Evolutionary conservation across 441 rosid genomes (phyloP), one percentile per base, ranked within the genome.

Genomic region (Breynia disticha): DNA sequence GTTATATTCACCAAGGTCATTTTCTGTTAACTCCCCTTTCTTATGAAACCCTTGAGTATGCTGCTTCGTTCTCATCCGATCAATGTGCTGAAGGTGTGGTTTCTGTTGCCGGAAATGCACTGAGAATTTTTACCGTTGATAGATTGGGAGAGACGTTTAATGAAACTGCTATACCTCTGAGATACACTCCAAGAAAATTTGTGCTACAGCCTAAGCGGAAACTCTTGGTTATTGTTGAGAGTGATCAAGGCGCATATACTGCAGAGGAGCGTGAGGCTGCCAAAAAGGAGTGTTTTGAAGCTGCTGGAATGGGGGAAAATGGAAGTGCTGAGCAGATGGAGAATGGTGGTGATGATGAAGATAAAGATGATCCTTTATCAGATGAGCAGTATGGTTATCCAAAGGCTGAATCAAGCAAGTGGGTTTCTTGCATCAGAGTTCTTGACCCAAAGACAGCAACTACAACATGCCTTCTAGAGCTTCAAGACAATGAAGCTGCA

Each of bases 41-140:
- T 11, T 88, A 88, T 17, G 90, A 91, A 74, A 83, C 95, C 52
- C 81, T 91, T 67, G 98, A 88, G 64, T 88, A 73, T 76, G 95
- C 98, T 66, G 95, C 98, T 24, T 83, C 97, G 0, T 88, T 91
- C 74, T 88, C 97, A 65, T 91, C 98, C 57, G 97, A 91, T 76
- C 98, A 91, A 70, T 88, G 98, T 76, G 83, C 96, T 4, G 98
- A 86, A 76, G 98, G 98, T 78, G 95, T 91, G 16, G 98, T 88
- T 54, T 68, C 98, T 57, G 97, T 91, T 14, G 89, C 98, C 14
- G 95, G 90, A 65, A 93, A 81, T 71, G 97, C 97, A 44, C 73
- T 91, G 78, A 81, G 97, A 65, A 83, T 91, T 66, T 91, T 91
- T 56, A 88, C 96, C 59, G 73, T 88, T 35, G 98, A 88, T 55